Evolutionary conservation across 169 alveolate genomes (phyloP).

Genomic region (Babesia gibsoni): DNA sequence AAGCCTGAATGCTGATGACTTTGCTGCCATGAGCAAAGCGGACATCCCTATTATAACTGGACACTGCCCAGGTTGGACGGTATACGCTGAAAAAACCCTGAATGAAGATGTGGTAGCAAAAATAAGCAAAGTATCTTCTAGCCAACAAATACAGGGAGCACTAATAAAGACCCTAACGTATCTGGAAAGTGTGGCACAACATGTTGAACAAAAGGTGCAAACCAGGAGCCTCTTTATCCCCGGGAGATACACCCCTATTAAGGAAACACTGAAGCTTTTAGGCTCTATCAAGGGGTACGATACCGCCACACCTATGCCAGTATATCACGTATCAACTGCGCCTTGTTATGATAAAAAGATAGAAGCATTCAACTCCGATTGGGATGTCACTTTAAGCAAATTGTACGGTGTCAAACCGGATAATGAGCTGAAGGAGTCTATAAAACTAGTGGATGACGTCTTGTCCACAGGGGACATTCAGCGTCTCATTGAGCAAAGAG

Average conservation of each 20-base stretch:
- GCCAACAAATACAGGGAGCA: slow-evolving; percentile 84
- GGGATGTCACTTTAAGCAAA: background rate
- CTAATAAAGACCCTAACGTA: slow-evolving; percentile 66
- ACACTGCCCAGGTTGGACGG: slow-evolving; percentile 94
- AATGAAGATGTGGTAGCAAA: slow-evolving; percentile 74
- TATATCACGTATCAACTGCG: slow-evolving; percentile 83
- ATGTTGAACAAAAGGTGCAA: too few relatives aligned
- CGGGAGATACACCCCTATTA: background rate
- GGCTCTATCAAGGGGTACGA: background rate
- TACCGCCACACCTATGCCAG: slow-evolving; percentile 4
- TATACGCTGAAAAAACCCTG: slow-evolving; percentile 89
- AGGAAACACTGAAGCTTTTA: background rate
- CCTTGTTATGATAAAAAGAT: slow-evolving; percentile 93
- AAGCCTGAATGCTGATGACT: background rate
- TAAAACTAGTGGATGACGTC: slow-evolving; percentile 46
- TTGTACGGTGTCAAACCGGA: background rate
- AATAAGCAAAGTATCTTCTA: slow-evolving; percentile 85
- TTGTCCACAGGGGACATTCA: slow-evolving; percentile 53
- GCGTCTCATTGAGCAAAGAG: slow-evolving; percentile 14
- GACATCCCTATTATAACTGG: slow-evolving; percentile 33
- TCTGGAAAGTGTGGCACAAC: background rate
- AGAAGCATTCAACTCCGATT: slow-evolving; percentile 66
- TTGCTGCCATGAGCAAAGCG: background rate
- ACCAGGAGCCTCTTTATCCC: background rate
- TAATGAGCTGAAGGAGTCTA: background rate